Conservation (phyloP, 2,329 filamentous ascomycete genomes). For the Orbilia quercus region DNA sequence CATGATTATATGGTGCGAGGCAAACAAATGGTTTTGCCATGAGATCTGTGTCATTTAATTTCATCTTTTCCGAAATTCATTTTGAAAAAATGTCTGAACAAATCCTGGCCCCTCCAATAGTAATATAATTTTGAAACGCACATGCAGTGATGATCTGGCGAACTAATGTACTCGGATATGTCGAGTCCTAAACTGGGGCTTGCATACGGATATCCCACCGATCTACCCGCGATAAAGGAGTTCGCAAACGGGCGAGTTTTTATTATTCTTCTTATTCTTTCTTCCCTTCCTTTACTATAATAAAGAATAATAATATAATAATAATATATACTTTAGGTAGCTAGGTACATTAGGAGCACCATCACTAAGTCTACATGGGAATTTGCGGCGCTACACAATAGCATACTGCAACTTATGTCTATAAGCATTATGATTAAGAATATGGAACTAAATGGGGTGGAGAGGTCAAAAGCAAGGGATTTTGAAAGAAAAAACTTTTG, state of each 20-base stretch:
- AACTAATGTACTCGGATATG: slow-evolving; percentile 3
- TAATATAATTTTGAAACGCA: slow-evolving; percentile 1
- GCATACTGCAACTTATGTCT: not conserved
- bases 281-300: not conserved
- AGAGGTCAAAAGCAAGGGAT: too few relatives aligned
- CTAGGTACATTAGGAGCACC: not conserved
- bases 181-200: slow-evolving; percentile 25
- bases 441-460: too few relatives aligned
- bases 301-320: not conserved
- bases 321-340: not conserved
- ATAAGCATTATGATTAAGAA: slow-evolving; percentile 1
- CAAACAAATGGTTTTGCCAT: too few relatives aligned
- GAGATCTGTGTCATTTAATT: too few relatives aligned
- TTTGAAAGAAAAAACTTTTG: not conserved
- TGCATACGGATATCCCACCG: not conserved
- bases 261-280: not conserved
- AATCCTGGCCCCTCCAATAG: slow-evolving; percentile 3
- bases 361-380: not conserved
- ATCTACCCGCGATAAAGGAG: not conserved
- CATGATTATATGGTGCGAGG: too few relatives aligned
- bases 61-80: too few relatives aligned
- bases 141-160: slow-evolving; percentile 37
- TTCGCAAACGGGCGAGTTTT: not conserved
- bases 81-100: not conserved
- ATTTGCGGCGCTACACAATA: not conserved